These are phyloP conservation scores for Colletotrichum siamense DNA, from an alignment of 2,329 filamentous ascomycete genomes.

Conservation along the genomic window DNA sequence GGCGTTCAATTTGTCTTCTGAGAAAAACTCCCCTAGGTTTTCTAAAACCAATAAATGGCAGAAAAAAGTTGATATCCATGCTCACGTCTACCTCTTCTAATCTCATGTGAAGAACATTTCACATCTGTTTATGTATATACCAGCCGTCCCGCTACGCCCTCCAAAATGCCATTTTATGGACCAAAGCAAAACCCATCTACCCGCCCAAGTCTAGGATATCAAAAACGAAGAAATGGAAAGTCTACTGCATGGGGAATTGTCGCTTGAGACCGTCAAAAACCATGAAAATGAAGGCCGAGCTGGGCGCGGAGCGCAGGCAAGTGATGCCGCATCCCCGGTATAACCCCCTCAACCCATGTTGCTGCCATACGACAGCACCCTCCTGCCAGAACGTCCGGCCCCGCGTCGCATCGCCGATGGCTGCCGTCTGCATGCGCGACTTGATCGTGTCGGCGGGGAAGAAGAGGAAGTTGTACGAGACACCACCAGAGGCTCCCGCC, in stretches of 20 bases:
- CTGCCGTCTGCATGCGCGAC: conserved; percentile 92
- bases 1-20: neutral
- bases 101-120: neutral
- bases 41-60: neutral
- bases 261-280: conserved; percentile 88
- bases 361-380: conserved; percentile 75
- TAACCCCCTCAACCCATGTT: conserved; percentile 82
- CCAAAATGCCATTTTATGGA: neutral
- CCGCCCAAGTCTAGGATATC: conserved; percentile 20
- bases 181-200: neutral
- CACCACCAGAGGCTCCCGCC: conserved; percentile 86
- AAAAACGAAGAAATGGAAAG: conserved; percentile 6
- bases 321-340: conserved; percentile 97
- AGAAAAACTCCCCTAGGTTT: neutral
- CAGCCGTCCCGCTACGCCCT: conserved; percentile 10
- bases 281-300: conserved; percentile 98
- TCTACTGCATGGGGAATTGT: conserved; percentile 59
- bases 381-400: conserved; percentile 76
- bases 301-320: conserved; percentile 84
- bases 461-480: conserved; percentile 96
- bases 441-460: conserved; percentile 98
- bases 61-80: neutral
- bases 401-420: conserved; percentile 61
- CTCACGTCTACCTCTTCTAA: neutral
- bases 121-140: neutral